phyloP scores from a whole-genome alignment of 1,139 yeast species.

The Ashbya aceris region DNA sequence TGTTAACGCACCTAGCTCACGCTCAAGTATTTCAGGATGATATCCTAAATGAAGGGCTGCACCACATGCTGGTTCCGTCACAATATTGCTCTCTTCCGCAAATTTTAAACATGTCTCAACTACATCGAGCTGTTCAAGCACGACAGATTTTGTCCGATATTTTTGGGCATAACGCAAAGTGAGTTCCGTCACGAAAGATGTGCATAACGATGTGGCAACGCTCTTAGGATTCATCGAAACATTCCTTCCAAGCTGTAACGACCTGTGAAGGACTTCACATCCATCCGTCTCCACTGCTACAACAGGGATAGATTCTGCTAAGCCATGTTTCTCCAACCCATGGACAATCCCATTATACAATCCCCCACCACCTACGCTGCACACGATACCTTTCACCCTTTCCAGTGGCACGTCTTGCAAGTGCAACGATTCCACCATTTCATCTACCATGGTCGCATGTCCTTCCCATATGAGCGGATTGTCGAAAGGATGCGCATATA shows the following conservation, averaged over 20 bases:
- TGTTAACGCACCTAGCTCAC: constrained; percentile 28
- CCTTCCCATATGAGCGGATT: constrained; percentile 61
- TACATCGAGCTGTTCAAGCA: constrained; percentile 49
- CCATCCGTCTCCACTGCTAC: constrained; percentile 53
- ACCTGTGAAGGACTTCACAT: constrained; percentile 46
- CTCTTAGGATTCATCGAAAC: constrained; percentile 43
- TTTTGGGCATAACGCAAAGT: constrained; percentile 37
- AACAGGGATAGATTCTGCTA: constrained; percentile 36
- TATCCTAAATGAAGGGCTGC: constrained; percentile 52
- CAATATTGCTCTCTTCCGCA: constrained; percentile 39
- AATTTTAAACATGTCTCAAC: constrained; percentile 42
- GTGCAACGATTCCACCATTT: constrained; percentile 38
- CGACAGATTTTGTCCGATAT: constrained; percentile 35
- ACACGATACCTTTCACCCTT: constrained; percentile 48
- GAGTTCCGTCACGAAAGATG: constrained; percentile 43
- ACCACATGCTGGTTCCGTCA: constrained; percentile 73
- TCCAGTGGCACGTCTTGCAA: constrained; percentile 13
- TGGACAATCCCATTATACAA: constrained; percentile 52
- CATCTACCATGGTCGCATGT: constrained; percentile 51
- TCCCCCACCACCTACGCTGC: constrained; percentile 75
- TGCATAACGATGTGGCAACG: constrained; percentile 53
- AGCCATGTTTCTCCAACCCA: constrained; percentile 40
- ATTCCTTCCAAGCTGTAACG: constrained; percentile 39
- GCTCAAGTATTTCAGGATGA: constrained; percentile 32
- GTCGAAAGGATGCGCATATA: constrained; percentile 68